Percentiles rank a stretch among this genome's conserved stretches.
Conservation (phyloP, 2,329 filamentous ascomycete species). For the Xylaria sp. region DNA sequence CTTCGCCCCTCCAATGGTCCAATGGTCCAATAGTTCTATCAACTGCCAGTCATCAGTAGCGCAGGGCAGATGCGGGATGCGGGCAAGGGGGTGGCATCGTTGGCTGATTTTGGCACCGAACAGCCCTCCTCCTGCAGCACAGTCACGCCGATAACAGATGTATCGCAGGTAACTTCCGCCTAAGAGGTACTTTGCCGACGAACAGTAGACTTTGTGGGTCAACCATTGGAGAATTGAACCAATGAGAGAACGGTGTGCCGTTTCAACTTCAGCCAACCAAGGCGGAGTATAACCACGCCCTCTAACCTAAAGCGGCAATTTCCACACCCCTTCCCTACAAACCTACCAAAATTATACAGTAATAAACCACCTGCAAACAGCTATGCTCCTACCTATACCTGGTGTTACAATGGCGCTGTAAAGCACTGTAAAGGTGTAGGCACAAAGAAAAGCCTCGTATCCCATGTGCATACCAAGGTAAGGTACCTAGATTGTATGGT, state of each 20-base stretch:
- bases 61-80: slow-evolving; percentile 43
- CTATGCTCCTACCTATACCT: not conserved
- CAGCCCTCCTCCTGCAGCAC: slow-evolving; percentile 20
- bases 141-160: slow-evolving; percentile 25
- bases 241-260: too few relatives aligned
- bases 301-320: slow-evolving; percentile 4
- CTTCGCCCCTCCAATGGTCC: slow-evolving; percentile 30
- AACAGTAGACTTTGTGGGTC: slow-evolving; percentile 38
- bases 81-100: slow-evolving; percentile 37
- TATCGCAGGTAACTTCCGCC: slow-evolving; percentile 43
- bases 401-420: too few relatives aligned
- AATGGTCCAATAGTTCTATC: slow-evolving; percentile 41
- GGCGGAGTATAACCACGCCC: not conserved
- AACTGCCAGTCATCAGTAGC: slow-evolving; percentile 46
- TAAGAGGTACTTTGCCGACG: slow-evolving; percentile 41
- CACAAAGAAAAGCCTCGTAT: not conserved
- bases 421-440: not conserved
- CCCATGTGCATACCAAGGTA: too few relatives aligned
- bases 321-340: not conserved
- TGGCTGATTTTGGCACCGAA: slow-evolving; percentile 46
- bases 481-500: not conserved
- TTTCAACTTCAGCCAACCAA: not conserved
- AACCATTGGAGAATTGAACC: too few relatives aligned
- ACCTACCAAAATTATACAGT: too few relatives aligned
- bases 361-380: too few relatives aligned